Base-by-base conservation (phyloP, 1,284 basidiomycete species). In the Malassezia globosa region DNA sequence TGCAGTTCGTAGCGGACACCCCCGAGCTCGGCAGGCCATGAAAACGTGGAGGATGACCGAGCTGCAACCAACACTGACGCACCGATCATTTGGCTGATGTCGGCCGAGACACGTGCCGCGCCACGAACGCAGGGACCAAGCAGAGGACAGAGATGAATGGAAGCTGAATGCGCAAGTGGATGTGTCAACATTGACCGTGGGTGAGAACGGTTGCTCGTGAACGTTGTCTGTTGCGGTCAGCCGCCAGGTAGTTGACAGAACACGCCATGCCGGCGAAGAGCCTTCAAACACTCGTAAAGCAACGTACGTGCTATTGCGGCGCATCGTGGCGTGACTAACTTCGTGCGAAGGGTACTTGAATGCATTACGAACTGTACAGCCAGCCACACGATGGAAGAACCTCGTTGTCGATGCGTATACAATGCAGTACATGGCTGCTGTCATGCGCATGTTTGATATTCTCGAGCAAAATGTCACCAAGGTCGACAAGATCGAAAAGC, bases 351-450 rank as follows among this genome's bases (percentile, higher is more conserved):
- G 66, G 35, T 67, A 69, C 51, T 56, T 69, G 33, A 54, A 34
- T 42, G 54, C 64, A 8, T 61, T 70, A 11, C 58, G 59, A 13
- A 69, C 68, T n/a, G 68, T 70, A 4, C 66, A 67, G 47, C 64
- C 67, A 0, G 54, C 63, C 6, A 56, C 61, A 38, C 46, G 60
- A 78, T 97, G 92, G 92, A 97, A 97, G 79, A 84, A 92, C 63
- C 80, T 97, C 41, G 87, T 97, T 53, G 85, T 96, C 35, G 92
- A 97, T 73, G 83, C 89, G 56, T 81, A 87, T 74, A 84, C 88
- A 24, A 84, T 89, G 73, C 80, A 79, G 66, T 77, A 96, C 48
- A 75, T 99, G 47, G 80, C 83, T 52, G 81, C 83, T 2, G 87
- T 92, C 4, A 79, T 96, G 66, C 90, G 89, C 73, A 83, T 87